Evolutionary conservation across 441 rosid genomes (phyloP).

Genomic region (Euphorbia neoarborescens): DNA sequence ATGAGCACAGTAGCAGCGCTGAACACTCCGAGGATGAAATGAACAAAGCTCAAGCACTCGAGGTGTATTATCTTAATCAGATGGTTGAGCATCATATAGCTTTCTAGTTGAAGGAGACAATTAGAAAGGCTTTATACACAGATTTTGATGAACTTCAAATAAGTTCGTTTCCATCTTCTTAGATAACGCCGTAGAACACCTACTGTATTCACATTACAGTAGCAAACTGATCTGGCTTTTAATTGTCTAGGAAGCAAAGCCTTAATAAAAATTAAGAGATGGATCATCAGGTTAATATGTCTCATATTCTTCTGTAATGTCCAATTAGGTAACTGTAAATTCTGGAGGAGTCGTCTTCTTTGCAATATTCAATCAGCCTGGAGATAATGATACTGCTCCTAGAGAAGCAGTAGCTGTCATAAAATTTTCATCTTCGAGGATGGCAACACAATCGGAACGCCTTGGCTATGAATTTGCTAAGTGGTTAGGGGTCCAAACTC

Average conservation of each 20-base stretch:
- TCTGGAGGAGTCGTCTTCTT: conserved; percentile 99
- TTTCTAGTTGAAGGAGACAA: background rate
- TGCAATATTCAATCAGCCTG: conserved; percentile 66
- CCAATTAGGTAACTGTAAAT: conserved; percentile 78
- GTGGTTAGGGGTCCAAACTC: conserved; percentile 87
- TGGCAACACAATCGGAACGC: conserved; percentile 99
- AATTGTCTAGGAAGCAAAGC: background rate
- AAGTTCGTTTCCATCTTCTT: background rate
- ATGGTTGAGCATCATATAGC: background rate
- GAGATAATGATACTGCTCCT: conserved; percentile 33
- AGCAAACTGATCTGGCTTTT: background rate
- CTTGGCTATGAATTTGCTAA: conserved; percentile 97
- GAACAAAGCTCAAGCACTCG: conserved; percentile 82
- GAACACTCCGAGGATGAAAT: conserved; percentile 87
- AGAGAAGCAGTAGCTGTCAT: conserved; percentile 97
- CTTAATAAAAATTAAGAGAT: background rate
- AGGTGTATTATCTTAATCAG: conserved; percentile 37
- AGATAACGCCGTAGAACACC: too few species aligned
- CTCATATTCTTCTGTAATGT: conserved; percentile 26
- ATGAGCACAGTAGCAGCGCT: conserved; percentile 78
- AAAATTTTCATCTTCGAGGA: conserved; percentile 98
- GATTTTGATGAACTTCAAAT: background rate
- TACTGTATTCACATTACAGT: background rate
- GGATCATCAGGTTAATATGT: conserved; percentile 5
- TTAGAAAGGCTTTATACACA: background rate